Evolutionary conservation across 305 asterid species (phyloP), one percentile per base, ranked within the genome.

Genomic region (Fraxinus ornus): DNA sequence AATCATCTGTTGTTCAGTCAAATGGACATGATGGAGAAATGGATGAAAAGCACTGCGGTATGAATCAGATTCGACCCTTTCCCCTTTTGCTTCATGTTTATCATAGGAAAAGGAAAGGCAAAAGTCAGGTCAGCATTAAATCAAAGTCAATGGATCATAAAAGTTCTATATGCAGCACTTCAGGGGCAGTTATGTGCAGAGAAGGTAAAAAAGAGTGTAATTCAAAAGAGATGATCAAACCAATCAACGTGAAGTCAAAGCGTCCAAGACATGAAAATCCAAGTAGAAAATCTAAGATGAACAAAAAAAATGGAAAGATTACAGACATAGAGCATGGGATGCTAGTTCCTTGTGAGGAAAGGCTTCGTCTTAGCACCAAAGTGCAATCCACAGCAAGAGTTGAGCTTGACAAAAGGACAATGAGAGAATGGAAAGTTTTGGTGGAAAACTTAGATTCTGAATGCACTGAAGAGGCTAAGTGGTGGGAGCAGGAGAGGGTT

Each of bases 401-500:
- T 7, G 80, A 76, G 47, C 83, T 78, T 74, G 85, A 80, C 49
- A 79, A 81, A 35, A 52, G 64, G 77, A 83, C 82, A n/a, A 37
- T 78, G 44, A 64, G 52, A 81, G 78, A 73, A 55, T 78, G 83
- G 79, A 35, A 72, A 60, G 32, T 71, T 47, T 75, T 78, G 70
- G 75, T 35, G 81, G 84, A 37, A 30, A 47, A 78, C 21, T 8
- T 15, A 3, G 68, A 62, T 9, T 55, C n/a, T 1, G 41, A 79
- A 35, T 44, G 37, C 55, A 30, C 44, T 44, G 81, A 57, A 32
- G 82, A 49, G 41, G 57, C 26, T 33, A 60, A 84, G 19, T 30
- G 78, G 68, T 78, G 81, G 85, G 66, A 80, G n/a, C 64, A 55
- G 4, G 85, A 81, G 78, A 73, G 83, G 77, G 35, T 78, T 74